Evolutionary conservation across 352 stramenopile species (phyloP), one percentile per base, ranked within the genome.

Genomic region (Aphanomyces invadans): DNA sequence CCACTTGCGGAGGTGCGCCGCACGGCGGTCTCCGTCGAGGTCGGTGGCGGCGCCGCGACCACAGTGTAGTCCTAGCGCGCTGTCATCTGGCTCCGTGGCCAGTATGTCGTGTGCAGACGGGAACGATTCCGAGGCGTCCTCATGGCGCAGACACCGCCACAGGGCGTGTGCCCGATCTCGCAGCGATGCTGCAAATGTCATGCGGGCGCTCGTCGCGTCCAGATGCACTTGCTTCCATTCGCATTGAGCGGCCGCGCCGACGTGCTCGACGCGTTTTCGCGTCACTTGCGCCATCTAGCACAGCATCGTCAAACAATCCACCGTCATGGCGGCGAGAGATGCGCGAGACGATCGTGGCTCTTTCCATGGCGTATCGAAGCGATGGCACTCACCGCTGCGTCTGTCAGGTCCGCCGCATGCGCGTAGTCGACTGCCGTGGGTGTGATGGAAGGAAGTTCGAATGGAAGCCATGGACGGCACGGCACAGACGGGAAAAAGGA

Each of bases 261-360:
- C 72, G 3, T 80, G 59, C 51, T 89, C 77, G 36, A 80, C 86
- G 32, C 86, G 77, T 51, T 87, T 75, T 2, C 75, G 71, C 36
- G 86, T 74, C 57, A 86, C 78, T 9, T 77, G 79, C 57, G 85
- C 76, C 52, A 87, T 68, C 81, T 88, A 19, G 25, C 1, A n/a
- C n/a, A n/a, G n/a, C n/a, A n/a, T n/a, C n/a, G n/a, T n/a, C n/a
- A n/a, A n/a, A 42, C 36, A 7, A 42, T 42, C 36, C 36, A 42
- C n/a, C n/a, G n/a, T n/a, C n/a, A n/a, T n/a, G n/a, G n/a, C n/a
- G n/a, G n/a, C n/a, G n/a, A n/a, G n/a, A n/a, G n/a, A n/a, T n/a
- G n/a, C n/a, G n/a, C n/a, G n/a, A n/a, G n/a, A n/a, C n/a, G n/a
- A n/a, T n/a, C n/a, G n/a, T n/a, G n/a, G n/a, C n/a, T n/a, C n/a